phyloP scores from a whole-genome alignment of 495 filamentous ascomycete species.

The Aspergillus panamensis region DNA sequence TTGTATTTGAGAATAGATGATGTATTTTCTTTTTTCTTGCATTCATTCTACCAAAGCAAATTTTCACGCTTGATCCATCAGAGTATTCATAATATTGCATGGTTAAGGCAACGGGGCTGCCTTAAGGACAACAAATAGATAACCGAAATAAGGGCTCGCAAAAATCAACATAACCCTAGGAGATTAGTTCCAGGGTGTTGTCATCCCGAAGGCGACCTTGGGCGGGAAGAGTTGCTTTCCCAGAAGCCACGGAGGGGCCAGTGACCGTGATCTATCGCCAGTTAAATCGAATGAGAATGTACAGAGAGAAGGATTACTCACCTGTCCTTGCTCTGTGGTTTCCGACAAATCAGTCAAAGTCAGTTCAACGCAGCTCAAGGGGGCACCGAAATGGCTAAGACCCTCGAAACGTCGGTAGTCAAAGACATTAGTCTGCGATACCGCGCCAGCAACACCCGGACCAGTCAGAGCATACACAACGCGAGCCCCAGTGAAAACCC shows the following conservation, averaged over 20 bases:
- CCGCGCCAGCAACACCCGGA: constrained; percentile 76
- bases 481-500: constrained; percentile 73
- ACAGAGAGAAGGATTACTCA: constrained; percentile 29
- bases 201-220: constrained; percentile 39
- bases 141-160: constrained; percentile 4
- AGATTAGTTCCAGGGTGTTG: constrained; percentile 38
- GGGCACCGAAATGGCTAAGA: constrained; percentile 75
- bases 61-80: constrained; percentile 4
- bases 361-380: constrained; percentile 75
- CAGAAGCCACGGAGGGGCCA: constrained; percentile 40
- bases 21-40: constrained; percentile 11
- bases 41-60: constrained; percentile 5
- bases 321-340: constrained; percentile 63
- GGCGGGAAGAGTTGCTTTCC: constrained; percentile 27
- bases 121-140: neutral
- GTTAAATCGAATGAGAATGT: neutral
- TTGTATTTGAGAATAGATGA: constrained; percentile 22
- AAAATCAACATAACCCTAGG: neutral
- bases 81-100: constrained; percentile 2
- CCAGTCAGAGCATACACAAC: constrained; percentile 84
- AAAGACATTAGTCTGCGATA: constrained; percentile 77
- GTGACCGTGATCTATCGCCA: constrained; percentile 36
- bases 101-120: neutral
- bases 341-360: constrained; percentile 58
- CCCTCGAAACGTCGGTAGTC: constrained; percentile 69